These are phyloP conservation scores for Scutellaria baicalensis DNA, from an alignment of 257 asterid species.

Conservation along the genomic window DNA sequence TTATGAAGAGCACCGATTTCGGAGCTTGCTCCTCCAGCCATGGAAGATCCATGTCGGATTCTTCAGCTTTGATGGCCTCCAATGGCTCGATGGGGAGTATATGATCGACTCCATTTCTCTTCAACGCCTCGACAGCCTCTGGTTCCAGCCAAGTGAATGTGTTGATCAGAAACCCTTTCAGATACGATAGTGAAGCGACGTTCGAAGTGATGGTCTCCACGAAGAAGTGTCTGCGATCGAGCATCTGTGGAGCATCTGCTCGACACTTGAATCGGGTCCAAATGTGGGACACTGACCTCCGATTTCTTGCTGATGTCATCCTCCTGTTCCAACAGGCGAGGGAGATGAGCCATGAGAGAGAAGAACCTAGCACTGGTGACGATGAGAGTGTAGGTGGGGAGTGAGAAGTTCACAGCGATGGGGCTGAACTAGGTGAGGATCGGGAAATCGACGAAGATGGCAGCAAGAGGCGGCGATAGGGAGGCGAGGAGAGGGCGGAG, in stretches of 20 bases:
- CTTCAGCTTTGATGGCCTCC: conserved; percentile 6
- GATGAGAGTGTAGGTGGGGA: too few species aligned
- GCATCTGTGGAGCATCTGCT: conserved; percentile 37
- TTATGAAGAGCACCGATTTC: conserved; percentile 31
- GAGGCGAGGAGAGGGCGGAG: too few species aligned
- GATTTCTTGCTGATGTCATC: too few species aligned
- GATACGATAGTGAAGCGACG: neutral
- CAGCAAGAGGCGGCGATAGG: too few species aligned
- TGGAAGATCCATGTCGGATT: conserved; percentile 10
- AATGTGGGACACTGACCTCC: too few species aligned
- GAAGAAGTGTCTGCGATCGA: conserved; percentile 22
- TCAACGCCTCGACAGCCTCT: conserved; percentile 24
- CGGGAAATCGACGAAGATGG: too few species aligned
- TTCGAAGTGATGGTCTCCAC: conserved; percentile 21
- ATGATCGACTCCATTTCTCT: neutral
- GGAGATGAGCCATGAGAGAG: conserved; percentile 27
- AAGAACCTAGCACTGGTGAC: too few species aligned
- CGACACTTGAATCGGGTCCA: conserved; percentile 25
- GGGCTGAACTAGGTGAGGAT: too few species aligned
- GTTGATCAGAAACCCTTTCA: conserved; percentile 35
- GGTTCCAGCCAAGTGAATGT: conserved; percentile 33
- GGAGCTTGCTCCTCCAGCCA: conserved; percentile 44
- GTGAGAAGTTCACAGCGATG: too few species aligned
- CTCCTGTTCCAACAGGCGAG: too few species aligned
- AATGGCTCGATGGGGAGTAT: conserved; percentile 42